These are phyloP conservation scores for Lichtheimia ramosa DNA, from an alignment of 371 early-diverging fungal species.

Conservation along the genomic window DNA sequence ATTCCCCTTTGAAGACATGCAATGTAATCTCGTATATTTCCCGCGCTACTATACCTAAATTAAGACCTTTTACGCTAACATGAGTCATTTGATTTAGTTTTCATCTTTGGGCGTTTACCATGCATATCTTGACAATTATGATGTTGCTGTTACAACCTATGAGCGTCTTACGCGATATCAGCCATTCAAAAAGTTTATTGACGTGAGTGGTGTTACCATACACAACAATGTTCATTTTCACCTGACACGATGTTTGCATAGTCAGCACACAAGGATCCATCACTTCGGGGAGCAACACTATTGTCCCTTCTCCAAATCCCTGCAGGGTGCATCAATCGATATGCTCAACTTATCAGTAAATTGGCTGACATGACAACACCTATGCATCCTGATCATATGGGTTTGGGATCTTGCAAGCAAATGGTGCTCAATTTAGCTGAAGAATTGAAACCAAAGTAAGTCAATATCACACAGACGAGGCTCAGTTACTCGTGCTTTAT, in stretches of 20 bases:
- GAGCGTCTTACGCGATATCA: slow-evolving; percentile 40
- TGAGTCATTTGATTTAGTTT: slow-evolving; percentile 31
- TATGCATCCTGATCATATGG: slow-evolving; percentile 42
- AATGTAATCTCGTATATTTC: too few species aligned
- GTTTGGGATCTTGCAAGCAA: slow-evolving; percentile 29
- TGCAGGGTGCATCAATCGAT: slow-evolving; percentile 37
- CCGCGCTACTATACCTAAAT: neutral
- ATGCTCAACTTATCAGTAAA: slow-evolving; percentile 29
- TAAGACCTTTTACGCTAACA: neutral
- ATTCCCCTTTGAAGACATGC: too few species aligned
- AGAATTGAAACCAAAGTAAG: slow-evolving; percentile 34
- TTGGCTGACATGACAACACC: slow-evolving; percentile 31
- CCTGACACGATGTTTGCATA: neutral
- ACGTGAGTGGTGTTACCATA: slow-evolving; percentile 22
- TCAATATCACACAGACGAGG: slow-evolving; percentile 8
- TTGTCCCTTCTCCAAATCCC: slow-evolving; percentile 41
- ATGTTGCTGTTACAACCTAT: slow-evolving; percentile 38
- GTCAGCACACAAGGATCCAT: slow-evolving; percentile 21
- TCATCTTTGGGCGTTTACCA: slow-evolving; percentile 33
- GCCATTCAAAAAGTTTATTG: slow-evolving; percentile 49
- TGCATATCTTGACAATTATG: slow-evolving; percentile 39
- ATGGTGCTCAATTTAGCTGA: slow-evolving; percentile 24
- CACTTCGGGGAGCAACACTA: slow-evolving; percentile 26
- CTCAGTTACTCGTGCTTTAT: neutral
- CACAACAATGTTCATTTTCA: neutral